Evolutionary conservation across 2,329 filamentous ascomycete genomes (phyloP), one percentile per base, ranked within the genome.

Genomic region (Epichloe hybrida): DNA sequence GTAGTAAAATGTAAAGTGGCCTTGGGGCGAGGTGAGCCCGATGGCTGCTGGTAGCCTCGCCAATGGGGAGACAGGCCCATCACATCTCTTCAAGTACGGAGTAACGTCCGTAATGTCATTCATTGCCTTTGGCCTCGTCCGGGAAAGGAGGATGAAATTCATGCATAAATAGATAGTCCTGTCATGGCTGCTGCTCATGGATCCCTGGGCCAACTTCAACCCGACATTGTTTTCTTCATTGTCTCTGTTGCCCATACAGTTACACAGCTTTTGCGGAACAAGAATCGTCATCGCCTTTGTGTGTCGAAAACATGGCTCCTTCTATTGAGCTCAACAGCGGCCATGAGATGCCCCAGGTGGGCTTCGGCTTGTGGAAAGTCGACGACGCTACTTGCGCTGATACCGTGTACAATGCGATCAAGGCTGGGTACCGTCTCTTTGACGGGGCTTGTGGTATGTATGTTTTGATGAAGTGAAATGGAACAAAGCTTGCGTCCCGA

Each of bases 301-400:
- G 7, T 41, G 9, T 8, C 4, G 20, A 23, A 23, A 43, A 6
- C 5, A 49, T 50, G 43, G 20, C 63, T 27, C 63, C 64, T 48
- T 77, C 68, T 53, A 71, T 83, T 66, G 83, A 81, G 70, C 76
- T 84, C 55, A 82, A 71, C 69, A 80, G 73, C 67, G 80, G 81
- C 68, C 63, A 77, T 59, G 73, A 84, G 60, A 87, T 87, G 84
- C 84, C 83, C 62, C 78, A 83, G 65, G 82, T 87, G 57, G 84
- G 84, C 67, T 86, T 86, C 64, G 84, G 84, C 53, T 77, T 91
- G 58, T 93, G 87, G 87, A 93, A 93, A 73, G 84, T 93, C 57
- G 80, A 80, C 66, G 85, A 84, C 58, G 77, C 79, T 50, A 81
- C 79, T 50, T 82, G 79, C 63, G 81, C 86, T 60, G 85, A 91